phyloP scores from a whole-genome alignment of 768 basidiomycete species.

The Amanita inopinata region DNA sequence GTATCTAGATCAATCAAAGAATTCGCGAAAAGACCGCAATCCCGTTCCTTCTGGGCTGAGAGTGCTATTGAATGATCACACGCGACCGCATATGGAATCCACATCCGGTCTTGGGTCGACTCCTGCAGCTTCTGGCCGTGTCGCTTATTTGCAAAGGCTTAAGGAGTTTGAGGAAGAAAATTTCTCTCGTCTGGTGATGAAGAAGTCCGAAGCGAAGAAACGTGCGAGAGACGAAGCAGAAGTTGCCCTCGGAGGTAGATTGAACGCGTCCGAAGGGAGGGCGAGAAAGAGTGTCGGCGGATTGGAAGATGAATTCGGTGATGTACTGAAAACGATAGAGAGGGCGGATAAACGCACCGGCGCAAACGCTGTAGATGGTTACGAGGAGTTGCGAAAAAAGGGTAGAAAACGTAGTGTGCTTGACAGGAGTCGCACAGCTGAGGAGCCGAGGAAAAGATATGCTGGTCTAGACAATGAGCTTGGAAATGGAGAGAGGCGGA shows the following conservation, averaged over 20 bases:
- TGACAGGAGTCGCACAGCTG: constrained; percentile 39
- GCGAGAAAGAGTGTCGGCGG: constrained; percentile 57
- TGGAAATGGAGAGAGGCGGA: constrained; percentile 17
- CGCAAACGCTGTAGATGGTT: constrained; percentile 51
- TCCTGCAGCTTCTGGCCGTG: constrained; percentile 56
- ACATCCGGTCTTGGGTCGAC: constrained; percentile 62
- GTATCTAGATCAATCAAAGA: constrained; percentile 45
- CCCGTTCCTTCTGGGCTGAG: constrained; percentile 62
- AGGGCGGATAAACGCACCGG: constrained; percentile 19
- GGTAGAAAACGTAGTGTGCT: constrained; percentile 56
- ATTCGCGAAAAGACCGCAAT: constrained; percentile 38
- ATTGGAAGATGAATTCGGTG: constrained; percentile 77
- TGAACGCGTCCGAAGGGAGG: constrained; percentile 34
- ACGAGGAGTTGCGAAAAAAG: constrained; percentile 66
- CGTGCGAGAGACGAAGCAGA: constrained; percentile 78
- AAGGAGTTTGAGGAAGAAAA: constrained; percentile 92
- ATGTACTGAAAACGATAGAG: constrained; percentile 46
- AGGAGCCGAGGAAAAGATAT: constrained; percentile 16
- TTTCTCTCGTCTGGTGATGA: constrained; percentile 83
- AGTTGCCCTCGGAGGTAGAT: constrained; percentile 72
- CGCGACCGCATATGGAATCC: constrained; percentile 61
- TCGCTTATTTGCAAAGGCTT: constrained; percentile 70
- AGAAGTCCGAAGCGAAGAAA: constrained; percentile 72
- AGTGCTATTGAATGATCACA: constrained; percentile 54
- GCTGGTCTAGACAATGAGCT: background rate